Base-by-base conservation (phyloP, 768 basidiomycete species). In the Serpula lacrymans region DNA sequence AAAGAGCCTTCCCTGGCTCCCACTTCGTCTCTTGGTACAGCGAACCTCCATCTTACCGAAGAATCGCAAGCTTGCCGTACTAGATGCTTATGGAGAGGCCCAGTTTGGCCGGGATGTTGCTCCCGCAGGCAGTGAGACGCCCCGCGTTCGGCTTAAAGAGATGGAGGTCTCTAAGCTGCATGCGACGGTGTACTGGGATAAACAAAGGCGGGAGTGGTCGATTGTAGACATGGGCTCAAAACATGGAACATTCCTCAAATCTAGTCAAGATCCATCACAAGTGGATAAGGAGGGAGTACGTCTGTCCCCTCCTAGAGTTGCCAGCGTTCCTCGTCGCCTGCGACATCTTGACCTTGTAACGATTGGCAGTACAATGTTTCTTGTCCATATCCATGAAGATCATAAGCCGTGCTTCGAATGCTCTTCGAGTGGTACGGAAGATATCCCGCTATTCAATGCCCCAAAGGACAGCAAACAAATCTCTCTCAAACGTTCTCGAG, bases 201-300 rank as follows among this genome's bases (percentile, higher is more conserved):
- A 65, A 24, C 58, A 59, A 21, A 69, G 75, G 40, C 57, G 62
- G 11, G 74, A 77, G 42, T 91, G 88, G 88, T 72, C 75, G 3
- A 64, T 87, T 22, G 86, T 89, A 8, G 89, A 92, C 56, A 86
- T 86, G 81, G 89, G 86, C 8, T 87, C 84, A 38, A 84, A 80
- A 59, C 89, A 92, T 48, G 89, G 89, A 3, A 90, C 88, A 1
- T 90, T 81, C 56, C 41, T 87, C 42, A 62, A 58, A n/a, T 51
- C 56, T 14, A 40, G 46, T 21, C 47, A 45, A 34, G 27, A 29
- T 9, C n/a, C n/a, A n/a, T n/a, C n/a, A n/a, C n/a, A n/a, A n/a
- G n/a, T n/a, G n/a, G n/a, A n/a, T n/a, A n/a, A 22, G 17, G 44
- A 48, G 11, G 75, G 76, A 13, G 48, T 56, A 34, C 74, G 85